A percentile compares a stretch with the other conserved stretches of the same genome.
Evolutionary conservation across 306 rosid genomes (phyloP).

Genomic region (Gastrolobium villosum): DNA sequence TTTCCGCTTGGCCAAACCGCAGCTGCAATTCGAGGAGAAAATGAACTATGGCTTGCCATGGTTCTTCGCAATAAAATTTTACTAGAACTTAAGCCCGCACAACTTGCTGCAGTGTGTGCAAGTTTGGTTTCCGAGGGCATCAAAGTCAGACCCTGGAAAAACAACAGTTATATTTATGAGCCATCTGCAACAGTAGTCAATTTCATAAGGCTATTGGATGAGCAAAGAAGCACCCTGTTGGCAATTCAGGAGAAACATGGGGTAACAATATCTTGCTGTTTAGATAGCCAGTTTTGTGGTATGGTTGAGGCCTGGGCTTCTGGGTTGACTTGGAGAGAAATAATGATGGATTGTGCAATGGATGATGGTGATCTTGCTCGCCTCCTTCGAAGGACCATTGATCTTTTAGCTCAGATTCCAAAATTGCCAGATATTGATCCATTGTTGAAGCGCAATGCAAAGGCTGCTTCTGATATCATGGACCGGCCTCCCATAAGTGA

Average conservation of each 20-base stretch:
- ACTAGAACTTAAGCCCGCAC: conserved; percentile 76
- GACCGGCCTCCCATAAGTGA: conserved; percentile 98
- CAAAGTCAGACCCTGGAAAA: conserved; percentile 85
- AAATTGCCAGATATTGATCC: conserved; percentile 89
- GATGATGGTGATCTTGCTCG: conserved; percentile 98
- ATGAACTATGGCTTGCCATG: conserved; percentile 98
- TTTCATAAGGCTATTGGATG: conserved; percentile 63
- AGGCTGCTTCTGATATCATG: conserved; percentile 81
- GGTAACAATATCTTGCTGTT: conserved; percentile 68
- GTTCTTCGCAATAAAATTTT: conserved; percentile 84
- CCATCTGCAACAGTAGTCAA: conserved; percentile 68
- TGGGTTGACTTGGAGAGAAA: conserved; percentile 93
- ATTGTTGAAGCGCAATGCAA: conserved; percentile 76
- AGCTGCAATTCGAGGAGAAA: conserved; percentile 94
- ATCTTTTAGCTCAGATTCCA: conserved; percentile 90
- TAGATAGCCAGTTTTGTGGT: conserved; percentile 93
- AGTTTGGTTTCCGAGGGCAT: conserved; percentile 93
- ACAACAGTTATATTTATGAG: conserved; percentile 80
- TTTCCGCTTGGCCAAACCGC: conserved; percentile 97
- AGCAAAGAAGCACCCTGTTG: conserved; percentile 67
- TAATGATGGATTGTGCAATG: conserved; percentile 99
- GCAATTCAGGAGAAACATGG: conserved; percentile 85
- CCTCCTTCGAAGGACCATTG: conserved; percentile 86
- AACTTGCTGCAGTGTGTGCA: conserved; percentile 86
- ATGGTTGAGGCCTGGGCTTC: conserved; percentile 99